Evolutionary conservation across 2,329 filamentous ascomycete genomes (phyloP).

Genomic region (Cercospora sesami): DNA sequence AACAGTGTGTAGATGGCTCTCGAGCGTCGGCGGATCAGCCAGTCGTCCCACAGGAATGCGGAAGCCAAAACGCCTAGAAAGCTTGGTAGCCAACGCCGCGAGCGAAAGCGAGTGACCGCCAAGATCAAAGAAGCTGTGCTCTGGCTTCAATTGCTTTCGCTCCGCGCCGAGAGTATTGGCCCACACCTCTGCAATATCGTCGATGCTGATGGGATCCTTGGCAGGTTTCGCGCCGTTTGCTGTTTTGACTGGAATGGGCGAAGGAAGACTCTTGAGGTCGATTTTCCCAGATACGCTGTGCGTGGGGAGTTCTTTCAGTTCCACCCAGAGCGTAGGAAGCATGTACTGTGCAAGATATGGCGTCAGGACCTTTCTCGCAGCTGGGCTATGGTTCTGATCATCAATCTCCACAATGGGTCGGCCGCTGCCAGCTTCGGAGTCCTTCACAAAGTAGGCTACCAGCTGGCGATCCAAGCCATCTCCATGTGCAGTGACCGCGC

Average conservation of each 20-base stretch:
- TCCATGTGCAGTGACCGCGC: constrained; percentile 71
- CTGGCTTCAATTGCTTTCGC: constrained; percentile 60
- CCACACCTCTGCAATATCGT: constrained; percentile 71
- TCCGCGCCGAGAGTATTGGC: constrained; percentile 68
- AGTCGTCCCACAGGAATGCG: constrained; percentile 69
- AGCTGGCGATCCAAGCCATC: constrained; percentile 74
- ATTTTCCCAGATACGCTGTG: constrained; percentile 78
- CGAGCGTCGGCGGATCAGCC: constrained; percentile 69
- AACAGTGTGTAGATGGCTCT: constrained; percentile 72
- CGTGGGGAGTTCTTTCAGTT: constrained; percentile 69
- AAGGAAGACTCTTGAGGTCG: constrained; percentile 69
- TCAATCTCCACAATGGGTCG: constrained; percentile 67
- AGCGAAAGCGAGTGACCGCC: constrained; percentile 76
- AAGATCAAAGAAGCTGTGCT: constrained; percentile 78
- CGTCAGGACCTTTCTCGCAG: constrained; percentile 64
- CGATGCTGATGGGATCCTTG: constrained; percentile 62
- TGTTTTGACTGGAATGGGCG: constrained; percentile 57
- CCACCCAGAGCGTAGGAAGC: constrained; percentile 77
- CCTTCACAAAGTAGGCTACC: constrained; percentile 73
- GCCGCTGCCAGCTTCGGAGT: constrained; percentile 59
- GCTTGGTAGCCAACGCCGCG: constrained; percentile 71
- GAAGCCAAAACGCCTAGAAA: constrained; percentile 71
- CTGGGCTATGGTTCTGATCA: constrained; percentile 69
- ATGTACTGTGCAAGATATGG: constrained; percentile 76
- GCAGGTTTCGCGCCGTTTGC: constrained; percentile 17